Conservation (phyloP, 345 rosid species). For the Gossypium australe region DNA sequence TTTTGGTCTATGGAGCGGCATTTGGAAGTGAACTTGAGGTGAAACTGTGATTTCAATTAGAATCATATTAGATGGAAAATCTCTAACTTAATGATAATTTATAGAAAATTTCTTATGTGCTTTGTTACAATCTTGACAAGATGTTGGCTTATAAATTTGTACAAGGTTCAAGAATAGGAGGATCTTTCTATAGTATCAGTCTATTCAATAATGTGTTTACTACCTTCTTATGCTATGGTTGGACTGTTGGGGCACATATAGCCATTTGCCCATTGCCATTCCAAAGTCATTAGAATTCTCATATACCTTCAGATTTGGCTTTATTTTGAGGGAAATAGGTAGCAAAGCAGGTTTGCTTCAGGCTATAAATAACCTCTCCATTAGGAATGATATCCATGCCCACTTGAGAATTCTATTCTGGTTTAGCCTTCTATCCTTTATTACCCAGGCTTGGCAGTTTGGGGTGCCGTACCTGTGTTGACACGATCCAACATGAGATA, state of each 20-base stretch:
- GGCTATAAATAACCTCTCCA: not conserved
- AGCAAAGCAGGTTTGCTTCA: not conserved
- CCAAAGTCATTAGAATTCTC: not conserved
- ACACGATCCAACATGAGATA: no score
- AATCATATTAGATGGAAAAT: not conserved
- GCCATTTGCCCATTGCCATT: not conserved
- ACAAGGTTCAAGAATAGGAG: not conserved
- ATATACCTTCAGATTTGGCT: not conserved
- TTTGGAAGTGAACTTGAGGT: constrained; percentile 96
- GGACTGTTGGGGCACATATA: not conserved
- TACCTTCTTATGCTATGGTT: not conserved
- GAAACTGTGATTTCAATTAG: constrained; percentile 13
- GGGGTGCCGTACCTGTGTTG: no score
- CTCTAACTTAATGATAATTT: not conserved
- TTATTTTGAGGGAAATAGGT: not conserved
- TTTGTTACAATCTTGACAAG: not conserved
- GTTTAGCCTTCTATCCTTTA: no score
- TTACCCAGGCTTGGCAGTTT: no score
- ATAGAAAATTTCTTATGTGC: not conserved
- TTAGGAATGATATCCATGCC: not conserved
- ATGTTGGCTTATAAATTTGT: not conserved
- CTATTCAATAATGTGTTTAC: not conserved
- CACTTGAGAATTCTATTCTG: not conserved
- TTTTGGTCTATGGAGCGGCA: constrained; percentile 86
- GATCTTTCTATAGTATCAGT: not conserved